These are phyloP conservation scores for Tolypocladium ophioglossoides DNA, from an alignment of 2,329 filamentous ascomycete genomes.

Conservation along the genomic window DNA sequence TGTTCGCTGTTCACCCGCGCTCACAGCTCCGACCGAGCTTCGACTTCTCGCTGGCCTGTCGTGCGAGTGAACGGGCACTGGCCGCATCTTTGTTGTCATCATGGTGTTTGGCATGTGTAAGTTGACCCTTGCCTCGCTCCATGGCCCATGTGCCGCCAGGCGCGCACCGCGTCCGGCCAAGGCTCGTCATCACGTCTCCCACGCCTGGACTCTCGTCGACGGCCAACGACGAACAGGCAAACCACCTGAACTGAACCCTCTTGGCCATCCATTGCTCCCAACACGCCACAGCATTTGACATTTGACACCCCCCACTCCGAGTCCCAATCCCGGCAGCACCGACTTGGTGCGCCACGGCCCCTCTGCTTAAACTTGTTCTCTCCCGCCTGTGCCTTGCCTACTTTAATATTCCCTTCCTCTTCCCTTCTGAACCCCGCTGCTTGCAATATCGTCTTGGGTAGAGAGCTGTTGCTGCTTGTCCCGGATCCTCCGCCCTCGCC, in stretches of 20 bases:
- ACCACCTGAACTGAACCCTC: neutral
- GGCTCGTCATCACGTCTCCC: neutral
- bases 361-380: neutral
- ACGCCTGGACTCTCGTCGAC: too few species aligned
- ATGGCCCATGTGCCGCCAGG: neutral
- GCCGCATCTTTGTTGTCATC: neutral
- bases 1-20: too few species aligned
- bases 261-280: neutral
- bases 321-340: too few species aligned
- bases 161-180: neutral
- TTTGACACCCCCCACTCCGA: neutral
- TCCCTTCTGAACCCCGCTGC: neutral
- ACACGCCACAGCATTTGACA: neutral
- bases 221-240: neutral
- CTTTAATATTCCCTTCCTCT: neutral
- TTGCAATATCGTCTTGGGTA: neutral
- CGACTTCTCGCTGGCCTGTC: too few species aligned
- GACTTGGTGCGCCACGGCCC: neutral
- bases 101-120: conserved; percentile 6
- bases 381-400: neutral
- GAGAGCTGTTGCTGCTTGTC: neutral
- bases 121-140: neutral
- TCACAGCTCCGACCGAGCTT: too few species aligned
- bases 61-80: neutral
- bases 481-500: neutral